Percentiles rank a stretch among this genome's conserved stretches.
These are phyloP conservation scores for Colletotrichum sp. DNA, from an alignment of 2,329 filamentous ascomycete species.

Conservation along the genomic window DNA sequence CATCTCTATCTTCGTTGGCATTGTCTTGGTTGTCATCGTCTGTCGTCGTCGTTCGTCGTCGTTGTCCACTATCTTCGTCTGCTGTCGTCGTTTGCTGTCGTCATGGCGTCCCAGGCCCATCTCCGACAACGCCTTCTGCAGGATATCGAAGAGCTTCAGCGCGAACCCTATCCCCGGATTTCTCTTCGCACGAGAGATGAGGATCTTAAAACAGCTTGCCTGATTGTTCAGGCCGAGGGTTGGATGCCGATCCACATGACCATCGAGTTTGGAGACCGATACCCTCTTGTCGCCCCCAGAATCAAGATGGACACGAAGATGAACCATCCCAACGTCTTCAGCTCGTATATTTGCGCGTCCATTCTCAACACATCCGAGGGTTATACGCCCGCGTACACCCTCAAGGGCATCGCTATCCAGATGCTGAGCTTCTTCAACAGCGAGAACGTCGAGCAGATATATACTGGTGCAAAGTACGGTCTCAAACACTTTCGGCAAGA, in stretches of 20 bases:
- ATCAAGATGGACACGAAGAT: conserved; percentile 46
- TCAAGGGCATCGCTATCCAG: conserved; percentile 55
- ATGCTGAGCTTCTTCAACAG: conserved; percentile 58
- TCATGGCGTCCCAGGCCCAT: background rate
- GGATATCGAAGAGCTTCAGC: conserved; percentile 51
- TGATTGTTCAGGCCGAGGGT: conserved; percentile 45
- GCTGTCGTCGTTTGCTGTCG: background rate
- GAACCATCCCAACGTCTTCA: conserved; percentile 51
- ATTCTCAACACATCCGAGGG: conserved; percentile 47
- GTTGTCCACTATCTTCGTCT: background rate
- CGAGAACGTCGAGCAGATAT: conserved; percentile 46
- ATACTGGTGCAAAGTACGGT: conserved; percentile 18
- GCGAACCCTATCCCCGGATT: conserved; percentile 52
- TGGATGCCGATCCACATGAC: conserved; percentile 47
- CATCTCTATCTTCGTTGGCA: fast-evolving
- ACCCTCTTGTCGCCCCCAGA: conserved; percentile 43
- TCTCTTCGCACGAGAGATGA: conserved; percentile 34
- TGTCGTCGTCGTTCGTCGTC: background rate
- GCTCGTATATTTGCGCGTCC: conserved; percentile 48
- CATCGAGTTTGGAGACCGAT: conserved; percentile 37
- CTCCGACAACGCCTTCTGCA: conserved; percentile 36
- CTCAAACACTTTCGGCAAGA: conserved; percentile 29
- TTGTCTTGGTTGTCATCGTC: background rate
- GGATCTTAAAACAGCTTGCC: conserved; percentile 43
- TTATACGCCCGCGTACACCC: conserved; percentile 55